phyloP scores from a whole-genome alignment of 2,329 filamentous ascomycete species.

The Ascochyta rabiei region DNA sequence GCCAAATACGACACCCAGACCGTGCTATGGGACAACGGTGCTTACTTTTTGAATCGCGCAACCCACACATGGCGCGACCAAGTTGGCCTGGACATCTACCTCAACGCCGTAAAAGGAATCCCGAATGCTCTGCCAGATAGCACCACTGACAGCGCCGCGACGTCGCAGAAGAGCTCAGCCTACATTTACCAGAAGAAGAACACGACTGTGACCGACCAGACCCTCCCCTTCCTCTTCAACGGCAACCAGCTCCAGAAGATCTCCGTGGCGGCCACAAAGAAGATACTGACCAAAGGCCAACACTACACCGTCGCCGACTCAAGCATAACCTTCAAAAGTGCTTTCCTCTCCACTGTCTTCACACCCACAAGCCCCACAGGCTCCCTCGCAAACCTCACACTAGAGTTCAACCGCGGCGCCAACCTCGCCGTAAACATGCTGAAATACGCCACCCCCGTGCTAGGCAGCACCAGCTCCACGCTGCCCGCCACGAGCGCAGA shows the following conservation, averaged over 20 bases:
- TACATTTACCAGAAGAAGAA: constrained; percentile 62
- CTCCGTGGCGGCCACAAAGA: constrained; percentile 44
- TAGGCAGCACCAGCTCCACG: constrained; percentile 23
- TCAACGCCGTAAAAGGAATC: constrained; percentile 52
- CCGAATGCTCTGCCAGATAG: constrained; percentile 60
- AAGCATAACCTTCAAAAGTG: constrained; percentile 54
- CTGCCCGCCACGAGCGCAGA: constrained; percentile 44
- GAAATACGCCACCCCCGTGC: constrained; percentile 58
- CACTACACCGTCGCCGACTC: constrained; percentile 58
- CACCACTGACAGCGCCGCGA: constrained; percentile 56
- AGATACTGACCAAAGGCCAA: constrained; percentile 42
- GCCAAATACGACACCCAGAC: constrained; percentile 57
- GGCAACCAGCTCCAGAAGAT: constrained; percentile 57
- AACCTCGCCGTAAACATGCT: constrained; percentile 56
- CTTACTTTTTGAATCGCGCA: constrained; percentile 60
- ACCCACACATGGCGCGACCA: constrained; percentile 59
- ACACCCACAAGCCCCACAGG: constrained; percentile 52
- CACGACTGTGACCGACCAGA: constrained; percentile 50
- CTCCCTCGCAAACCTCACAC: constrained; percentile 57
- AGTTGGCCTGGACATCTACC: constrained; percentile 56
- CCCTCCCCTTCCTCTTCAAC: constrained; percentile 60
- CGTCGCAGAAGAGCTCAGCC: constrained; percentile 58
- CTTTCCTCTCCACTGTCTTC: constrained; percentile 56
- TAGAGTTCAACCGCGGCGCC: constrained; percentile 60
- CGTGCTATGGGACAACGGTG: constrained; percentile 66